Evolutionary conservation across 257 asterid genomes (phyloP).

Genomic region (Leonotis leonurus): DNA sequence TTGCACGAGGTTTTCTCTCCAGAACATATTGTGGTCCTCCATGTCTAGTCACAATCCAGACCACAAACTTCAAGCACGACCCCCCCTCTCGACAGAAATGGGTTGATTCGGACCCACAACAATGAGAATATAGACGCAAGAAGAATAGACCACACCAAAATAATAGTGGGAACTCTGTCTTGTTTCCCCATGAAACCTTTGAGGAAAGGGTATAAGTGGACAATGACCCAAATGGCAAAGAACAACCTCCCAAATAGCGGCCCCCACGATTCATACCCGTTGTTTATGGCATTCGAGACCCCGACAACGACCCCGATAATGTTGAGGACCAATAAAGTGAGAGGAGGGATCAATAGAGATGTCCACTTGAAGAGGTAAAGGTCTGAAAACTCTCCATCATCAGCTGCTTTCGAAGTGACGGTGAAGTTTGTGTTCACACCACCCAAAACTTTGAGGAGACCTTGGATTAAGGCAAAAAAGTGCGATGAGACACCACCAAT

Average conservation of each 20-base stretch:
- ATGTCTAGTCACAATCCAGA: conserved; percentile 41
- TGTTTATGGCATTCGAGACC: conserved; percentile 47
- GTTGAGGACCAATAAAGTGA: conserved; percentile 46
- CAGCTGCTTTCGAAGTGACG: conserved; percentile 53
- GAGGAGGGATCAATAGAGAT: conserved; percentile 46
- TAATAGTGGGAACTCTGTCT: conserved; percentile 49
- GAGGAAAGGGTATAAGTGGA: conserved; percentile 62
- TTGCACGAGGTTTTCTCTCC: neutral
- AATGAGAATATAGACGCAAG: conserved; percentile 60
- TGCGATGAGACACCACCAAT: conserved; percentile 57
- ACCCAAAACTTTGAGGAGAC: conserved; percentile 53
- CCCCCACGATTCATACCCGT: conserved; percentile 61
- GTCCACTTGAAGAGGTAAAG: conserved; percentile 67
- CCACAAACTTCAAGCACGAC: conserved; percentile 51
- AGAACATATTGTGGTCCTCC: neutral
- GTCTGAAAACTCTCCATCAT: conserved; percentile 52
- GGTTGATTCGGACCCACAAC: conserved; percentile 64
- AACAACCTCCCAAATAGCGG: conserved; percentile 51
- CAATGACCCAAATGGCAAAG: conserved; percentile 59
- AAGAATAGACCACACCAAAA: conserved; percentile 57
- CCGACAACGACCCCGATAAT: conserved; percentile 53
- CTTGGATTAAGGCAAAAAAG: conserved; percentile 54
- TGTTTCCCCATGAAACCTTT: conserved; percentile 63
- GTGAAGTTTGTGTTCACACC: conserved; percentile 65
- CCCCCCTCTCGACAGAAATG: conserved; percentile 44